Conservation (phyloP, 805 yeast species). For the Cyberlindnera xylosilytica region DNA sequence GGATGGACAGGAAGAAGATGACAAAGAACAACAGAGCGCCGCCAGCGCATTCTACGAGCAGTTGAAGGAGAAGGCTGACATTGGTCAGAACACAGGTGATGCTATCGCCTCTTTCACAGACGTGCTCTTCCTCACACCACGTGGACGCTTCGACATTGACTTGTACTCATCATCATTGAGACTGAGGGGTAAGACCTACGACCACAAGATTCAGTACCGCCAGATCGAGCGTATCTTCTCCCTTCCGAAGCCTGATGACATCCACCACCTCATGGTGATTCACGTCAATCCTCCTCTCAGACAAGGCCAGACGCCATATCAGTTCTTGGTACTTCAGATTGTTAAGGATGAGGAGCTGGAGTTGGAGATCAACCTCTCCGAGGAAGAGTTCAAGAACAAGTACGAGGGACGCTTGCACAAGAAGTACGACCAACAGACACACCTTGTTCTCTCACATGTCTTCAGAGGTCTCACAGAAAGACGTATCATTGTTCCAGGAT, state of each 20-base stretch:
- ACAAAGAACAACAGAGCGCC: conserved; percentile 53
- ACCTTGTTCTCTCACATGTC: conserved; percentile 82
- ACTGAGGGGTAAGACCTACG: conserved; percentile 95
- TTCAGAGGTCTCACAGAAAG: conserved; percentile 88
- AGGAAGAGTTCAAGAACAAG: conserved; percentile 71
- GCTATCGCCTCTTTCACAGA: conserved; percentile 92
- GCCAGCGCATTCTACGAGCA: conserved; percentile 89
- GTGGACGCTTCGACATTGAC: conserved; percentile 98
- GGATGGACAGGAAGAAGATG: conserved; percentile 32
- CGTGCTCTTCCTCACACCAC: conserved; percentile 88
- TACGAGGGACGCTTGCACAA: conserved; percentile 74
- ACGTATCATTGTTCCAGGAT: conserved; percentile 80
- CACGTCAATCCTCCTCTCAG: conserved; percentile 96
- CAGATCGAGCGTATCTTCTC: conserved; percentile 89
- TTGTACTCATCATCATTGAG: conserved; percentile 85
- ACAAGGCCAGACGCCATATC: conserved; percentile 97
- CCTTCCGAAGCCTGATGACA: conserved; percentile 91
- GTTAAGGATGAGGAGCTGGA: conserved; percentile 88
- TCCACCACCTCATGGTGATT: conserved; percentile 80
- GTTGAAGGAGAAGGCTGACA: conserved; percentile 87
- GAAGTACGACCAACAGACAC: conserved; percentile 79
- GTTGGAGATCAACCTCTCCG: conserved; percentile 81
- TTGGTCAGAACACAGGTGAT: conserved; percentile 92
- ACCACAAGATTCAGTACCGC: conserved; percentile 87
- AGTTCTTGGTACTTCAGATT: conserved; percentile 87